Conservation (phyloP, 352 stramenopile genomes). For the Pythium sukuiense region DNA sequence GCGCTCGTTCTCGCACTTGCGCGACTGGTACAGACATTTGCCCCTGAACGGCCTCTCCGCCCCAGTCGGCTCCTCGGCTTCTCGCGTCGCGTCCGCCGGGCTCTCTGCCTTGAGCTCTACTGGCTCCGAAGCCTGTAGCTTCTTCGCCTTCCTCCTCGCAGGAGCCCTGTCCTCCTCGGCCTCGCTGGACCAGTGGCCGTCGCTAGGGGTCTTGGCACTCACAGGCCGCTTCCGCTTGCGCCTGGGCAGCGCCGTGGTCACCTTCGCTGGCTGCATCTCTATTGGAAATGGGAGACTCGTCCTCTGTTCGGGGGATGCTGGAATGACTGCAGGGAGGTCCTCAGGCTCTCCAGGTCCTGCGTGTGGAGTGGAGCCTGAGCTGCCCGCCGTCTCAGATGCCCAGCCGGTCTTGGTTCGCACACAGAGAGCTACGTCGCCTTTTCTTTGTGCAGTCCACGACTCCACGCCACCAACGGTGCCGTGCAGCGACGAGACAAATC, state of each 20-base stretch:
- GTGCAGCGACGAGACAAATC: background rate
- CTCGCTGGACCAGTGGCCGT: no score
- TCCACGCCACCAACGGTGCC: background rate
- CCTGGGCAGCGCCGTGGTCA: constrained; percentile 5
- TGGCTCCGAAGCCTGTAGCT: background rate
- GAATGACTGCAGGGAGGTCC: no score
- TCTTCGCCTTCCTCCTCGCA: background rate
- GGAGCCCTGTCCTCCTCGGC: no score
- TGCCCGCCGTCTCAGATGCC: constrained; percentile 15
- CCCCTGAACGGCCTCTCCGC: constrained; percentile 39
- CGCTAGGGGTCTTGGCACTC: no score
- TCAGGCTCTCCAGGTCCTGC: no score
- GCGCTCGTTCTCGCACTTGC: constrained; percentile 81
- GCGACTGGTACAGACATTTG: constrained; percentile 75
- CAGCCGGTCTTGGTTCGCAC: constrained; percentile 5
- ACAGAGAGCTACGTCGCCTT: constrained; percentile 3
- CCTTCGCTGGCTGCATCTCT: background rate
- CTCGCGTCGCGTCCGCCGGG: constrained; percentile 3
- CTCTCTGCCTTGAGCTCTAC: constrained; percentile 4
- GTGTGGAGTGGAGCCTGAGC: no score
- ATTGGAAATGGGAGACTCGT: no score
- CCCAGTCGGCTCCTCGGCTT: background rate
- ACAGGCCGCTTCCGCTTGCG: constrained; percentile 20
- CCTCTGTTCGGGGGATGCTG: no score
- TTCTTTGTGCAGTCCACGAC: background rate